phyloP scores from a whole-genome alignment of 495 filamentous ascomycete species.

The Massariosphaeria phaeospora region DNA sequence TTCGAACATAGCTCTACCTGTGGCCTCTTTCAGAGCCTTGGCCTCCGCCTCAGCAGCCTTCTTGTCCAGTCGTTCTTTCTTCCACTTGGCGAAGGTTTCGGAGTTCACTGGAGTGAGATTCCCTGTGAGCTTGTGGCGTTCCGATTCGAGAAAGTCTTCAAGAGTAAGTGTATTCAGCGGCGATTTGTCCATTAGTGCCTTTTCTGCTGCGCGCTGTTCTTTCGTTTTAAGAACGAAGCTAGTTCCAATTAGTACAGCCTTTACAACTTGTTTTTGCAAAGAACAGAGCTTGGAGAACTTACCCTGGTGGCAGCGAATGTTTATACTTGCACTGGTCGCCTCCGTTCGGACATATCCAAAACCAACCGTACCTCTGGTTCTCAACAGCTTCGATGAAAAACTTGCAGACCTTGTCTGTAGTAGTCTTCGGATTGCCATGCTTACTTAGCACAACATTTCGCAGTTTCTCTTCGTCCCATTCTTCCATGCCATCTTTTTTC shows the following conservation, averaged over 20 bases:
- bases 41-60: slow-evolving; percentile 89
- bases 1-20: slow-evolving; percentile 91
- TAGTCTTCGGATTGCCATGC: slow-evolving; percentile 92
- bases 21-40: slow-evolving; percentile 84
- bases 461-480: slow-evolving; percentile 97
- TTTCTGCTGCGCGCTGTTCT: slow-evolving; percentile 92
- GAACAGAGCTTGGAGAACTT: slow-evolving; percentile 23
- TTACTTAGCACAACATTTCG: slow-evolving; percentile 86
- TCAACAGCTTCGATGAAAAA: slow-evolving; percentile 97
- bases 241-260: background rate
- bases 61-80: slow-evolving; percentile 88
- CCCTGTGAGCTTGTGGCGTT: slow-evolving; percentile 88
- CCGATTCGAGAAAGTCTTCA: slow-evolving; percentile 94
- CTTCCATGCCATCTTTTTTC: slow-evolving; percentile 86
- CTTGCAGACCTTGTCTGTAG: slow-evolving; percentile 99
- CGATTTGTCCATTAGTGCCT: slow-evolving; percentile 94
- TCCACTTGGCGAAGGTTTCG: slow-evolving; percentile 92
- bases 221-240: slow-evolving; percentile 97
- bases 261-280: background rate
- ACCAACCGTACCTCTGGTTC: slow-evolving; percentile 98
- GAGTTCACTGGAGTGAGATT: slow-evolving; percentile 86
- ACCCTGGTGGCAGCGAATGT: slow-evolving; percentile 91
- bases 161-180: slow-evolving; percentile 90
- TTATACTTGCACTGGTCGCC: slow-evolving; percentile 98
- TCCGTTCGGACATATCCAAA: slow-evolving; percentile 96